phyloP scores from a whole-genome alignment of 345 rosid species.

The Kandelia obovata region DNA sequence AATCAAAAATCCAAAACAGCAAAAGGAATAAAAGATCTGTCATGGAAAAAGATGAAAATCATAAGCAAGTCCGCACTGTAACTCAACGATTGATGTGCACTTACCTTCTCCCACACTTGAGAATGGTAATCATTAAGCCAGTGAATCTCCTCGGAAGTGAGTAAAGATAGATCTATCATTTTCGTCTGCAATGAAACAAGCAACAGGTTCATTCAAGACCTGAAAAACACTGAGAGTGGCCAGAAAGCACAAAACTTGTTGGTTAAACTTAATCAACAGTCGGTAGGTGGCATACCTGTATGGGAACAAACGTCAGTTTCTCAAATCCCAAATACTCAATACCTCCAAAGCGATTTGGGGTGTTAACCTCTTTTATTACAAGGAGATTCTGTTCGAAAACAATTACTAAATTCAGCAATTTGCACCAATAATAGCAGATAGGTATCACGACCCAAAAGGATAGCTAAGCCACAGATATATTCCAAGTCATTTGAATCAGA shows the following conservation, averaged over 20 bases:
- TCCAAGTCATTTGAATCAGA: neutral
- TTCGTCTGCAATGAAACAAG: constrained; percentile 50
- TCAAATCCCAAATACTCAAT: constrained; percentile 73
- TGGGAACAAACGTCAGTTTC: constrained; percentile 81
- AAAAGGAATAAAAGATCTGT: neutral
- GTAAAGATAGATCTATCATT: constrained; percentile 61
- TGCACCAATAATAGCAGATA: neutral
- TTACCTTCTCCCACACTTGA: constrained; percentile 94
- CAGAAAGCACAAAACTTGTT: neutral
- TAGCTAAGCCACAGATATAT: neutral
- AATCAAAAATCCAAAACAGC: neutral
- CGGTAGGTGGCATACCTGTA: constrained; percentile 51
- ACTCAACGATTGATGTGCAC: neutral
- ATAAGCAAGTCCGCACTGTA: neutral
- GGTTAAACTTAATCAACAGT: no score
- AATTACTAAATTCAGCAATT: neutral
- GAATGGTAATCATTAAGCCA: constrained; percentile 83
- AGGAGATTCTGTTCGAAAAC: constrained; percentile 69
- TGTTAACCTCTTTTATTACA: constrained; percentile 55
- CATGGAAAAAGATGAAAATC: neutral
- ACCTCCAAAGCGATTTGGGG: constrained; percentile 85
- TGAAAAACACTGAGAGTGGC: neutral
- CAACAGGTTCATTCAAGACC: neutral
- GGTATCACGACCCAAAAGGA: neutral
- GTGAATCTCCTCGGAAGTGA: constrained; percentile 53